A percentile compares a stretch with the other conserved stretches of the same genome.
Evolutionary conservation across 495 filamentous ascomycete species (phyloP).

Genomic region (Pseudomonodictys pantanalensis): DNA sequence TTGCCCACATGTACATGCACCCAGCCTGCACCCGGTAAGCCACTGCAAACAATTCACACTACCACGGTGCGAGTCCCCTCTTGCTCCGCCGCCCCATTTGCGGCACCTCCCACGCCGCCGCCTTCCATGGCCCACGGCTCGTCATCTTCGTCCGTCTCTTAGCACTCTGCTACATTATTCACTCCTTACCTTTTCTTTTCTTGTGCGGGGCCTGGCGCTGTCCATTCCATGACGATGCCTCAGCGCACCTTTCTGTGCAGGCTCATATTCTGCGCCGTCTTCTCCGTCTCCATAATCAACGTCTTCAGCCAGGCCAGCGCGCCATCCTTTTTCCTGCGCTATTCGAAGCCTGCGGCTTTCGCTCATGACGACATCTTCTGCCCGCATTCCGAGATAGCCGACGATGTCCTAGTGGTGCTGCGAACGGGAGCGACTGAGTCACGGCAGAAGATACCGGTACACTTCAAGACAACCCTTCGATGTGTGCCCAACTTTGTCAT

Average conservation of each 20-base stretch:
- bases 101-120: constrained; percentile 7
- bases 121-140: constrained; percentile 11
- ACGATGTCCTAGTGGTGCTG: constrained; percentile 39
- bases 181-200: constrained; percentile 3
- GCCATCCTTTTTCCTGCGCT: constrained; percentile 25
- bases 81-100: constrained; percentile 5
- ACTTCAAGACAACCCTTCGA: constrained; percentile 26
- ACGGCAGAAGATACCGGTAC: constrained; percentile 42
- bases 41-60: constrained; percentile 1
- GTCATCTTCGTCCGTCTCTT: not conserved
- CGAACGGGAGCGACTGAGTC: constrained; percentile 44
- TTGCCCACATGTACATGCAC: not conserved
- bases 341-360: constrained; percentile 12
- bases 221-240: constrained; percentile 8
- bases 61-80: not conserved
- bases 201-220: not conserved
- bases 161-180: not conserved
- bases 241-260: constrained; percentile 20
- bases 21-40: not conserved
- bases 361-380: constrained; percentile 5
- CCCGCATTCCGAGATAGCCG: constrained; percentile 20
- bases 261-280: constrained; percentile 23
- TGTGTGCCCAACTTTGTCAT: constrained; percentile 36
- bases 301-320: constrained; percentile 14
- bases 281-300: constrained; percentile 24